These are phyloP conservation scores for Calonectria montana DNA, from an alignment of 2,329 filamentous ascomycete species.

Conservation along the genomic window DNA sequence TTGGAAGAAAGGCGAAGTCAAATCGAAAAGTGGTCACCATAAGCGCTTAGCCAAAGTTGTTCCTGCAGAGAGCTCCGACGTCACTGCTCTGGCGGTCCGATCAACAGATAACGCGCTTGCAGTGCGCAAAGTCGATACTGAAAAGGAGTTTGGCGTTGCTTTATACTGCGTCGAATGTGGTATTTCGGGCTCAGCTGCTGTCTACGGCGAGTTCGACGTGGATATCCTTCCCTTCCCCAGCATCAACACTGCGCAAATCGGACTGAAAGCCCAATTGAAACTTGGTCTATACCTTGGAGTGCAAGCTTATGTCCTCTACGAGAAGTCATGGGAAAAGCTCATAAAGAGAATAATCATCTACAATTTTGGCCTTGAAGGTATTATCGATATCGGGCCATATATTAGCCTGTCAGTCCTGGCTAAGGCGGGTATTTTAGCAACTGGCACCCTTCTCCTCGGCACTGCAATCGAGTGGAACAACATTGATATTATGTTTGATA, in stretches of 20 bases:
- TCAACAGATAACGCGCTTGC: too few species aligned
- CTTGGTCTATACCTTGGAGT: conserved; percentile 9
- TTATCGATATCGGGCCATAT: neutral
- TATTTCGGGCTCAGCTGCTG: neutral
- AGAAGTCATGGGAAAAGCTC: neutral
- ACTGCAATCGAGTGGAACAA: neutral
- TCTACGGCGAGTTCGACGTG: conserved; percentile 1
- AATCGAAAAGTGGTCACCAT: neutral
- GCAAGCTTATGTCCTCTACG: conserved; percentile 12
- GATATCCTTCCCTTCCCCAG: neutral
- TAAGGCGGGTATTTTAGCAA: neutral
- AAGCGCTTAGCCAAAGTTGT: neutral
- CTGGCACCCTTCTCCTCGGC: conserved; percentile 9
- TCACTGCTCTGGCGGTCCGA: too few species aligned
- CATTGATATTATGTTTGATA: conserved; percentile 10
- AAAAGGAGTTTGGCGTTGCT: too few species aligned
- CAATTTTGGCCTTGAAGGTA: neutral
- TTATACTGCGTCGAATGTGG: conserved; percentile 24
- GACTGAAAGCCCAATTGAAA: neutral
- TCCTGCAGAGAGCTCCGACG: neutral
- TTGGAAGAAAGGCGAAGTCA: conserved; percentile 3
- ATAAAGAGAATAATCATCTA: neutral
- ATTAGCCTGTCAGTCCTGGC: neutral
- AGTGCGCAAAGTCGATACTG: too few species aligned
- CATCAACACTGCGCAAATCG: neutral